Evolutionary conservation across 192 early-diverging fungal genomes (phyloP), one percentile per base, ranked within the genome.

Genomic region (Gigaspora rosea): DNA sequence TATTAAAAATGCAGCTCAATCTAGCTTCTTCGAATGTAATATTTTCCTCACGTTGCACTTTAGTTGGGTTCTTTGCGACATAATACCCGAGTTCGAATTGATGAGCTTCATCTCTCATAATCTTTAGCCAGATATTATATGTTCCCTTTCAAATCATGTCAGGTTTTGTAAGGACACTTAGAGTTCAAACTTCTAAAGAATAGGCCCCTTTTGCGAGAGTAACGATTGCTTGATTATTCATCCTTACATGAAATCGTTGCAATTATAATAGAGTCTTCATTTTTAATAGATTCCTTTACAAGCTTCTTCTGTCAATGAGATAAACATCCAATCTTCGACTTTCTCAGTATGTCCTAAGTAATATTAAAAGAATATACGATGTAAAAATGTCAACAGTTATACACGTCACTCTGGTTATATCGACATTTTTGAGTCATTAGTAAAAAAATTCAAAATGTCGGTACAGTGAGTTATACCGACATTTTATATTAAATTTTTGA

Each of bases 161-260:
- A 32, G 88, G 88, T 74, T 90, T 90, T 20, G 88, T 90, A 46
- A 90, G 70, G 27, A 90, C 88, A n/a, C 86, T 86, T 16, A 90
- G 80, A 12, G 88, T 90, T 27, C 88, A 69, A 56, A 61, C 62
- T 32, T 87, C 88, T n/a, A 68, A 33, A 2, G 82, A 79, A 78
- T 90, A 88, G 6, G 88, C 86, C 46, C 88, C 81, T 49, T 81
- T 84, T 32, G 87, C 82, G 71, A 85, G 78, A 64, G 78, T 78
- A 9, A 88, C 79, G 33, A 89, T 84, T 16, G 83, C 88, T 78
- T 89, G 88, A 61, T 89, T 88, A 41, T 89, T 73, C 88, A 56
- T 88, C 87, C 47, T 87, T 87, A 69, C 88, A 89, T 5, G 87
- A 81, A 89, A 27, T 87, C 27, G 85, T 85, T 2, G 86, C 87